A percentile compares a stretch with the other conserved stretches of the same genome.
These are phyloP conservation scores for Plectosphaerella cucumerina DNA, from an alignment of 2,329 filamentous ascomycete genomes.

Conservation along the genomic window DNA sequence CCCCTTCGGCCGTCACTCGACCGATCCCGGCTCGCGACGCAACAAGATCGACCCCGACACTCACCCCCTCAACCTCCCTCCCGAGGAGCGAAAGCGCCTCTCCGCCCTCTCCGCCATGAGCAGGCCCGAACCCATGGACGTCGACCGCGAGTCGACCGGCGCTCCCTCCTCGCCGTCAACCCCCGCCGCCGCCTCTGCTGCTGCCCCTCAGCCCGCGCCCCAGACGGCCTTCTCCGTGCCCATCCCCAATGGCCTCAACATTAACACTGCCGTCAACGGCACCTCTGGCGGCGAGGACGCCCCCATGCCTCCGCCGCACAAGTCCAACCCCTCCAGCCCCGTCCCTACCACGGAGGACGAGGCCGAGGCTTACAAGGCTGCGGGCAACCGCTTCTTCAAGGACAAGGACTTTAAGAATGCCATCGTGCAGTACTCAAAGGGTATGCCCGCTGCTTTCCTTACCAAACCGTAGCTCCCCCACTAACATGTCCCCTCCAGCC, in stretches of 20 bases:
- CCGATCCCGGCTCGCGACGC: conserved; percentile 43
- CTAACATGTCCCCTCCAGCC: conserved; percentile 50
- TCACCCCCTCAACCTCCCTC: conserved; percentile 86
- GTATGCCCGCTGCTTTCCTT: conserved; percentile 51
- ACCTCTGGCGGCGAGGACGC: conserved; percentile 42
- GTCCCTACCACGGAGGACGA: conserved; percentile 59
- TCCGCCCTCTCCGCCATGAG: conserved; percentile 63
- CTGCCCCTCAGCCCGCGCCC: conserved; percentile 28
- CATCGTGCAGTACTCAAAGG: conserved; percentile 92
- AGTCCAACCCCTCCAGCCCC: conserved; percentile 58
- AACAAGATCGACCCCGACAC: conserved; percentile 63
- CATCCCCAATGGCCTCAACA: conserved; percentile 41
- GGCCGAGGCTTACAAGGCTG: conserved; percentile 85
- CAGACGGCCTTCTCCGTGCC: conserved; percentile 47
- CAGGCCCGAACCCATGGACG: conserved; percentile 65
- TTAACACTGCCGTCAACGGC: conserved; percentile 38
- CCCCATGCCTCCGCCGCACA: conserved; percentile 70
- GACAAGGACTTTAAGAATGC: conserved; percentile 84
- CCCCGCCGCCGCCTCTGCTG: too few relatives aligned
- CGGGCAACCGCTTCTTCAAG: conserved; percentile 97
- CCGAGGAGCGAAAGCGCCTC: conserved; percentile 78
- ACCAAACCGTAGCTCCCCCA: not conserved
- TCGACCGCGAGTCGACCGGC: conserved; percentile 61
- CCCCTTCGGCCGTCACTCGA: conserved; percentile 42
- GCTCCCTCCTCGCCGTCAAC: conserved; percentile 50